Base-by-base conservation (phyloP, 768 basidiomycete species). In the Suillus hirtellus region DNA sequence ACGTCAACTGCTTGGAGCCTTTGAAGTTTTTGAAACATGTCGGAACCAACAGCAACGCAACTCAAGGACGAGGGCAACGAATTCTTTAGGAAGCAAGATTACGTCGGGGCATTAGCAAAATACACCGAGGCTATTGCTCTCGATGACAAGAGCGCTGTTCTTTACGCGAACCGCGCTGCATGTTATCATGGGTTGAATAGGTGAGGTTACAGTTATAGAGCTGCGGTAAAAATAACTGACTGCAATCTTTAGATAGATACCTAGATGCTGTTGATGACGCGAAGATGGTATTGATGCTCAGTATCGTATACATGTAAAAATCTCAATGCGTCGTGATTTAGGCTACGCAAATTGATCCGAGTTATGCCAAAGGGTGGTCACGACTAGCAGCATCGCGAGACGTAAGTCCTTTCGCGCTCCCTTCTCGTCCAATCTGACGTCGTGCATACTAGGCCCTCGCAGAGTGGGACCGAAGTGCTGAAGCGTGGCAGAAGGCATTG, bases 111-210 rank as follows among this genome's bases (percentile, higher is more conserved):
- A 4, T 73, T 76, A 53, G 52, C 69, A 12, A 81, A 80, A 60
- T 83, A 81, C 65, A 71, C 77, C 2, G 73, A 78, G 60, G 82
- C 81, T 15, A 80, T 83, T 66, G 70, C 72, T 49, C 68, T 73
- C 59, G 75, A 78, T 50, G 73, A 73, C 12, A 67, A 69, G 21
- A 80, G 80, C 67, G 77, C 80, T 1, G 68, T 83, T 10, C 68
- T 82, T 19, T 80, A 77, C 65, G 75, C 78, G 21, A 83, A 83
- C 67, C 77, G 82, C 15, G 79, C 82, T 7, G 82, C 80, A 17
- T 75, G 75, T 59, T 68, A 69, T 49, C 64, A 79, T 43, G 69
- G 69, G 0, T 65, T 81, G 70, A 76, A 78, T 60, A 74, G 71
- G 80, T 79, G 43, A 42, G 60, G 19, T 31, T 17, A 24, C 47